These are phyloP conservation scores for Vitis amurensis DNA, from an alignment of 164 flowering plant genomes.

Conservation along the genomic window DNA sequence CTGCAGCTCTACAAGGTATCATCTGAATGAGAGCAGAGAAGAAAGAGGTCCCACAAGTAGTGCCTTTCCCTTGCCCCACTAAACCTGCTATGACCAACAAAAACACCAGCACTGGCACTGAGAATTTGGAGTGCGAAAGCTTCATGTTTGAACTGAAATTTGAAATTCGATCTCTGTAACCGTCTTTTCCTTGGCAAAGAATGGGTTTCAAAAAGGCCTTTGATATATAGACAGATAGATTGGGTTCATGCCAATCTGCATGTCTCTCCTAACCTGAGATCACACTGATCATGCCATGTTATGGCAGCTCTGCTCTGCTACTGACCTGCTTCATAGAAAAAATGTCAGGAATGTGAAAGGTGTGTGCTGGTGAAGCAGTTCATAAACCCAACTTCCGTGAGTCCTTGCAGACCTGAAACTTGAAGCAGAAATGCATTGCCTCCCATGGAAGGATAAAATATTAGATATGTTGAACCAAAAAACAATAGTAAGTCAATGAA, in stretches of 20 bases:
- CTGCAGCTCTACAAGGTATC: slow-evolving; percentile 84
- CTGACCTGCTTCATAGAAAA: not conserved
- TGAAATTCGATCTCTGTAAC: not conserved
- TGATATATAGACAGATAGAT: slow-evolving; percentile 8
- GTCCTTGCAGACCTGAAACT: not conserved
- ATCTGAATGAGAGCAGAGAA: slow-evolving; percentile 75
- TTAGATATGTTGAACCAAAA: too few species aligned
- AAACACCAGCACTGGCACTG: slow-evolving; percentile 20
- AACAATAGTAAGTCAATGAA: too few species aligned
- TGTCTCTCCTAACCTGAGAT: slow-evolving; percentile 28
- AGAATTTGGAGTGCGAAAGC: slow-evolving; percentile 7
- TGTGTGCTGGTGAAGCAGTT: slow-evolving; percentile 16
- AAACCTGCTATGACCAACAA: slow-evolving; percentile 28
- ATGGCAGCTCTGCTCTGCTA: slow-evolving; percentile 6
- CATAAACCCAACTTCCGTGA: slow-evolving; percentile 22
- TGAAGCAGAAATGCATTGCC: too few species aligned
- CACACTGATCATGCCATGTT: slow-evolving; percentile 23
- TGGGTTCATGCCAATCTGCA: slow-evolving; percentile 19
- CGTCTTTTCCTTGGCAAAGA: not conserved
- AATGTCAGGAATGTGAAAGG: not conserved
- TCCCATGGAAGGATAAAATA: too few species aligned
- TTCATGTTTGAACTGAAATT: slow-evolving; percentile 24
- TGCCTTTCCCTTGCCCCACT: slow-evolving; percentile 33
- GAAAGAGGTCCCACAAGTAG: slow-evolving; percentile 66
- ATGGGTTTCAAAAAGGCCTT: not conserved